Conservation (phyloP, 1,284 basidiomycete species). For the Papiliotrema flavescens region DNA sequence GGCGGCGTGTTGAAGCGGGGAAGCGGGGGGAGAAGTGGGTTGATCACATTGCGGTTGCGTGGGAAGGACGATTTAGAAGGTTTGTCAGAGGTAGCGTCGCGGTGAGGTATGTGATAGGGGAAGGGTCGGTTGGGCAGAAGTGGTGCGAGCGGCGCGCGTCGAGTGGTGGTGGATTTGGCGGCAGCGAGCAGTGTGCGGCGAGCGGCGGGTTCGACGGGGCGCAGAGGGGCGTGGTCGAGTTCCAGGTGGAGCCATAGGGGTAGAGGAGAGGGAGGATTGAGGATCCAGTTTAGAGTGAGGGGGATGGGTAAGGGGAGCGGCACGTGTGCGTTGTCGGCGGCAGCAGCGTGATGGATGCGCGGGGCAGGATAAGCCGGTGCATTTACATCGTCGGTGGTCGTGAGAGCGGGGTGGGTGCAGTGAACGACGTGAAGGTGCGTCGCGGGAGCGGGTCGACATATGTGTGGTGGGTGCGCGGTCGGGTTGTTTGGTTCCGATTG, state of each 20-base stretch:
- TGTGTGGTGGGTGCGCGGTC: background rate
- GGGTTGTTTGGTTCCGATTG: background rate
- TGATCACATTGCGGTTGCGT: no score
- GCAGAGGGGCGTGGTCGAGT: background rate
- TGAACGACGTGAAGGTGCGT: background rate
- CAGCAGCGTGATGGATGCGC: background rate
- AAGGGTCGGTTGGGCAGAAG: background rate
- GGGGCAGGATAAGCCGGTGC: no score
- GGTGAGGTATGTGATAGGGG: background rate
- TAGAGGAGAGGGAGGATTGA: background rate
- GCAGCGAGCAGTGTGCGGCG: background rate
- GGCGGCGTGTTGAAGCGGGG: no score
- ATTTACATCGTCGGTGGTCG: background rate
- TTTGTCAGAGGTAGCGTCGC: background rate
- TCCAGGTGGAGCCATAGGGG: background rate
- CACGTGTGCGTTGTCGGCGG: background rate
- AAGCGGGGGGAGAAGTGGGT: no score
- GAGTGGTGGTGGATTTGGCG: background rate
- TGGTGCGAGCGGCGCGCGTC: background rate
- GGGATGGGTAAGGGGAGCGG: slow-evolving; percentile 5
- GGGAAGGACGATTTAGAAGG: no score
- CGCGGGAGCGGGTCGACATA: background rate
- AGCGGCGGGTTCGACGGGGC: background rate
- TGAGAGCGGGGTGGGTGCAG: background rate
- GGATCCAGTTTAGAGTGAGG: background rate